These are phyloP conservation scores for Pistacia atlantica DNA, from an alignment of 345 rosid species.

Conservation along the genomic window DNA sequence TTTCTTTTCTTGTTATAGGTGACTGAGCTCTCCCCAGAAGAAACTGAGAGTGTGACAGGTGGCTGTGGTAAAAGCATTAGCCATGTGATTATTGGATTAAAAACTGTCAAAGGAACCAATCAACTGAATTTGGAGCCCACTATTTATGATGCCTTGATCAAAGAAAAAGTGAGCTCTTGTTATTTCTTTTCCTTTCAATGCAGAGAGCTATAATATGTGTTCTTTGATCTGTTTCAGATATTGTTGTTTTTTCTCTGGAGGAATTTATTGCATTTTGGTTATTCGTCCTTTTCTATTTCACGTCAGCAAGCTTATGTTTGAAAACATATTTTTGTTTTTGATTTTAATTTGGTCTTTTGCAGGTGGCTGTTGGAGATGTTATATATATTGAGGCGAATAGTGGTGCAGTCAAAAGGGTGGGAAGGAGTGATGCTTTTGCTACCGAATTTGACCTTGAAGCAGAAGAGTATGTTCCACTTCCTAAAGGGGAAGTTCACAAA, in stretches of 20 bases:
- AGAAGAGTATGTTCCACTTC: conserved; percentile 98
- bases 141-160: conserved; percentile 95
- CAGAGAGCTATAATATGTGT: not conserved
- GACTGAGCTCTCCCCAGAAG: conserved; percentile 99
- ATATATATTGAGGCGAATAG: conserved; percentile 97
- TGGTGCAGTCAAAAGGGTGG: conserved; percentile 97
- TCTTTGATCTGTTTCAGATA: not conserved
- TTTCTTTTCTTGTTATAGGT: conserved; percentile 50
- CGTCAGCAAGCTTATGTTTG: not conserved
- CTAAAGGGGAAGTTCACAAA: conserved; percentile 98
- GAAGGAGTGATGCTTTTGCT: conserved; percentile 96
- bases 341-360: conserved; percentile 20
- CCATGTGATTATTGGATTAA: conserved; percentile 89
- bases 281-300: not conserved
- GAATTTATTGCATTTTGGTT: not conserved
- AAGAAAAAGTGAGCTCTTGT: conserved; percentile 73
- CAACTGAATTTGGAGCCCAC: conserved; percentile 95
- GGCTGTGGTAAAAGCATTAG: conserved; percentile 99
- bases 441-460: conserved; percentile 98
- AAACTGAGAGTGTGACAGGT: conserved; percentile 87
- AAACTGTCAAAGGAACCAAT: conserved; percentile 97
- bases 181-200: conserved; percentile 12
- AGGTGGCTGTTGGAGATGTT: conserved; percentile 99
- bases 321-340: not conserved
- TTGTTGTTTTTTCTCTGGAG: not conserved